Base-by-base conservation (phyloP, 2,329 filamentous ascomycete genomes). In the Incumbomyces delicatus region DNA sequence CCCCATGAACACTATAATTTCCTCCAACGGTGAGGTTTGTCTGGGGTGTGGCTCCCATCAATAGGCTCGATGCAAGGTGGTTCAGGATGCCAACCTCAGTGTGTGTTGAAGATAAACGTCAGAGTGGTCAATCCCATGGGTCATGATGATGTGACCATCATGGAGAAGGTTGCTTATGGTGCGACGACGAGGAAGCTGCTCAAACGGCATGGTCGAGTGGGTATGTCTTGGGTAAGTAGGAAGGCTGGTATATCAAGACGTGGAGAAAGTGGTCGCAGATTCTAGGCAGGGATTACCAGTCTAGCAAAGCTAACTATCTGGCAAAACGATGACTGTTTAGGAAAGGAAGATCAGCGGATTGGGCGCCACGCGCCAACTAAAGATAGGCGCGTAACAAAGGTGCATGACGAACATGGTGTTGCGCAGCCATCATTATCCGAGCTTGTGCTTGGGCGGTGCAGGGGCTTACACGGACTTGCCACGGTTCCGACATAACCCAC, bases 181-280 rank as follows among this genome's bases (percentile, higher is more conserved):
- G 42, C 42, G 42, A 45, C 42, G 22, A 42, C n/a, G 20, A 22
- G 32, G 31, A 16, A 27, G 34, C 16, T 16, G 33, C 32, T 45
- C 42, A 29, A 45, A 27, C 17, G 18, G 13, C n/a, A 29, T 27
- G 42, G 10, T 17, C 29, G 30, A 20, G 40, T 45, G 42, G 42
- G 38, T 45, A 45, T 45, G 42, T 45, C 42, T 45, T 44, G 33
- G 10, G 20, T 30, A n/a, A n/a, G n/a, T 35, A 22, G 31, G 42
- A 38, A 45, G 42, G 42, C 42, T 45, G 42, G 42, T 35, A 32
- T 45, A 45, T 45, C 42, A 18, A 44, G 41, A 35, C 29, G 18
- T 27, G 18, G 27, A 22, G 22, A 27, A 27, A 27, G 22, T 27
- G 22, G 22, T 5, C 22, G 22, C 22, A 27, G 4, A 27, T 27